Percentiles rank a stretch among this genome's conserved stretches.
phyloP scores from a whole-genome alignment of 768 basidiomycete species.

The Macrolepiota fuliginosa region DNA sequence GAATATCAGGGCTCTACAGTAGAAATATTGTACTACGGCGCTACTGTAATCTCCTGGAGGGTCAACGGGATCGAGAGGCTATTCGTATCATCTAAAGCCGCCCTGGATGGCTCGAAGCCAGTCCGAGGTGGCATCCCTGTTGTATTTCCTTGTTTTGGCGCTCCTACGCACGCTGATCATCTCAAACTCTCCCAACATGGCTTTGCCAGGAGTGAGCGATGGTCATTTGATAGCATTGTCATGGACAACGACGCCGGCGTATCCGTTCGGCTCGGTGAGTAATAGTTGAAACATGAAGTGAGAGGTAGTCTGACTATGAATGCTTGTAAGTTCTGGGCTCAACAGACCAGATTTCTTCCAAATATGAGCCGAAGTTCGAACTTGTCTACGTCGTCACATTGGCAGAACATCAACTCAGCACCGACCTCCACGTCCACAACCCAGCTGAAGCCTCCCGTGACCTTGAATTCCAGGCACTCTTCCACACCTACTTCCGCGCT shows the following conservation, averaged over 20 bases:
- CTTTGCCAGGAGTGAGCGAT: constrained; percentile 77
- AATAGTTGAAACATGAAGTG: neutral
- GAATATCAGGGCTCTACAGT: constrained; percentile 55
- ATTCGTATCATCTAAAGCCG: constrained; percentile 80
- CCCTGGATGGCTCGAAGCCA: constrained; percentile 78
- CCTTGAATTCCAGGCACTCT: constrained; percentile 88
- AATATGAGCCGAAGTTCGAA: constrained; percentile 65
- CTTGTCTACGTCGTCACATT: constrained; percentile 84
- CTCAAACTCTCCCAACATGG: constrained; percentile 80
- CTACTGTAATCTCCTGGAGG: constrained; percentile 88
- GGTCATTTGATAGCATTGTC: constrained; percentile 65
- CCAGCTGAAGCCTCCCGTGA: constrained; percentile 42
- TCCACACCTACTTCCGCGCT: constrained; percentile 86
- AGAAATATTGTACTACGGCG: constrained; percentile 76
- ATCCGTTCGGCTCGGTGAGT: constrained; percentile 75
- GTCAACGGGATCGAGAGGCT: constrained; percentile 48
- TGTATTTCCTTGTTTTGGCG: constrained; percentile 89
- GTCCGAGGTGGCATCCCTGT: constrained; percentile 55
- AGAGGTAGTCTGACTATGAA: neutral
- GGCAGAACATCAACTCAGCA: constrained; percentile 66
- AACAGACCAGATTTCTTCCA: constrained; percentile 49
- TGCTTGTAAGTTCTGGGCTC: constrained; percentile 55
- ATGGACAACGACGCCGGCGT: constrained; percentile 71
- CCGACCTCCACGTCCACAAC: constrained; percentile 81
- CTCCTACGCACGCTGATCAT: constrained; percentile 75